Base-by-base conservation (phyloP, 108 stramenopile species). In the Nitzschia putrida region DNA sequence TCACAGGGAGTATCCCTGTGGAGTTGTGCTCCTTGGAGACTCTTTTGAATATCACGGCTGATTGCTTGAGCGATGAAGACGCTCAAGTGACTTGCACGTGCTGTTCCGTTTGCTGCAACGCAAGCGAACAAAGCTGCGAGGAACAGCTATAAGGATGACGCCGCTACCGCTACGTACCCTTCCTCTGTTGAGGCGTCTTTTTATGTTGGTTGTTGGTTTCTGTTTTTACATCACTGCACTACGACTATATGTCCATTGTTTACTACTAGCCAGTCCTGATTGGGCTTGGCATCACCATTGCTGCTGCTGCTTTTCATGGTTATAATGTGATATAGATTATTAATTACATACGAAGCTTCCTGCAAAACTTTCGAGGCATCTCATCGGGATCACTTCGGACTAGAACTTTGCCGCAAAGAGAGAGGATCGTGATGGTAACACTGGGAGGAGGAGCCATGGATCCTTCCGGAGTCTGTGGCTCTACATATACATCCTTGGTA, bases 31-130 rank as follows among this genome's bases (percentile, higher is more conserved):
- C n/a, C 2, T 24, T 44, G 8, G 11, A 25, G 10, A 18, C 34
- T 2, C 45, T 66, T 13, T 21, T 16, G 13, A 26, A 52, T 7
- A 11, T 66, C 4, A 51, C 22, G 65, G 65, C 65, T 14, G 65
- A 66, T 53, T 66, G 65, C 53, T n/a, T 8, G 18, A 43, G 63
- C 9, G 25, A 22, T 3, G 45, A 53, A 52, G n/a, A 16, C n/a
- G 47, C n/a, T 16, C 9, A 50, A 25, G 26, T 66, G 34, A 52
- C 14, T 5, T 66, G 65, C 18, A 12, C n/a, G 2, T 66, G 65
- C n/a, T 66, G 65, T 25, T 42, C 65, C 16, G 22, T 20, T 10
- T 66, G 65, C 29, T 66, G 65, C 29, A 29, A 66, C n/a, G 29
- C 11, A n/a, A 59, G n/a, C 11, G 10, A 49, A 18, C 47, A 49